Evolutionary conservation across 2,329 filamentous ascomycete species (phyloP).

Genomic region (Emergomyces orientalis): DNA sequence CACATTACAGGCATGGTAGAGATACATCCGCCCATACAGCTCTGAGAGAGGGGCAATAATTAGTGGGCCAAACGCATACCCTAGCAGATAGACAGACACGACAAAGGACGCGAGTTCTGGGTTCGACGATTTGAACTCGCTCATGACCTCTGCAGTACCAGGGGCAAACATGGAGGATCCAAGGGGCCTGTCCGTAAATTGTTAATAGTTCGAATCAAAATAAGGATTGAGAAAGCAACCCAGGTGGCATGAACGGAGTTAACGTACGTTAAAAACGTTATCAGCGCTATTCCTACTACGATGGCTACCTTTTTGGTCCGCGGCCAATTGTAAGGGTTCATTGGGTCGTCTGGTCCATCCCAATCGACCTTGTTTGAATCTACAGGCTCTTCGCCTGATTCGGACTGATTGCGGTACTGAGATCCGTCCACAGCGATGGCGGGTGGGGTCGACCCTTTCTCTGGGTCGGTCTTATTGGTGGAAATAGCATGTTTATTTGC

Average conservation of each 20-base stretch:
- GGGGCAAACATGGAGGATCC: conserved; percentile 40
- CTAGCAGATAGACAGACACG: conserved; percentile 53
- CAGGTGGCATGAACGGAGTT: neutral
- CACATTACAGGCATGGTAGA: conserved; percentile 50
- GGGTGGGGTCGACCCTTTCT: neutral
- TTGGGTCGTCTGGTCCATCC: conserved; percentile 49
- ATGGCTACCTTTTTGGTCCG: conserved; percentile 38
- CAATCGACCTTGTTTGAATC: conserved; percentile 50
- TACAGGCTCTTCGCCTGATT: conserved; percentile 8
- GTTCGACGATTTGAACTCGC: conserved; percentile 38
- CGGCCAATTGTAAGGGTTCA: conserved; percentile 54
- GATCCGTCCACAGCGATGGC: neutral
- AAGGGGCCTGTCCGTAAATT: conserved; percentile 19
- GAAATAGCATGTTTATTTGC: neutral
- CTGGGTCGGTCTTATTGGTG: neutral
- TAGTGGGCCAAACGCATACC: conserved; percentile 54
- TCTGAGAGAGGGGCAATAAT: conserved; percentile 57
- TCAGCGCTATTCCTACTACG: conserved; percentile 39
- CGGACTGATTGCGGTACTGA: neutral
- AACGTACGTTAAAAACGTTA: conserved; percentile 38
- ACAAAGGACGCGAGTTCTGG: conserved; percentile 43
- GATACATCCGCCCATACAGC: conserved; percentile 47
- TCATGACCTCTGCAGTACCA: conserved; percentile 32
- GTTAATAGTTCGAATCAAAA: neutral
- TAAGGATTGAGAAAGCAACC: neutral